phyloP scores from a whole-genome alignment of 176 grass and related monocot species.

The Zoysia pacifica region DNA sequence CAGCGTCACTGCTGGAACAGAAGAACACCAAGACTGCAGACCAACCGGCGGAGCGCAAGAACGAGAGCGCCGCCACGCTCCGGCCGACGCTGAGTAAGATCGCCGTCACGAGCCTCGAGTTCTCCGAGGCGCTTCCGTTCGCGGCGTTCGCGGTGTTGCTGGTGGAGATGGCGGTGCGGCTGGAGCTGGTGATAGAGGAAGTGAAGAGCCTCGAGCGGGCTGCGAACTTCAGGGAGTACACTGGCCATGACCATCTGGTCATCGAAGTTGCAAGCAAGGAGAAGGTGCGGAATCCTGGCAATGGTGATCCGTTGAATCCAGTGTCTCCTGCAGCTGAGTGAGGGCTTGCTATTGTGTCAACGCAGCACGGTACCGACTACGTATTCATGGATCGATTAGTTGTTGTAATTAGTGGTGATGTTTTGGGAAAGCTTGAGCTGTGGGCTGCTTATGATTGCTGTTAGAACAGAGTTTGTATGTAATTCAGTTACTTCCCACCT shows the following conservation, averaged over 20 bases:
- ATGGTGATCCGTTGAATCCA: constrained; percentile 39
- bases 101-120: constrained; percentile 74
- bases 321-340: constrained; percentile 43
- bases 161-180: constrained; percentile 88
- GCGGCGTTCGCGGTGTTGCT: constrained; percentile 86
- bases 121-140: constrained; percentile 87
- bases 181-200: constrained; percentile 90
- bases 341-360: constrained; percentile 10
- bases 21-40: constrained; percentile 28
- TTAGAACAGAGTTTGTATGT: constrained; percentile 14
- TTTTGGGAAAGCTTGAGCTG: constrained; percentile 23
- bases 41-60: constrained; percentile 22
- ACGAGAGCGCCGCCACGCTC: constrained; percentile 39
- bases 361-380: not conserved
- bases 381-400: not conserved
- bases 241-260: constrained; percentile 40
- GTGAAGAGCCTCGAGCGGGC: constrained; percentile 67
- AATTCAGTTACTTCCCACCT: not conserved
- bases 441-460: constrained; percentile 3
- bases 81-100: constrained; percentile 85
- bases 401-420: not conserved
- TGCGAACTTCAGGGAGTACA: constrained; percentile 80
- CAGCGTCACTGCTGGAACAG: constrained; percentile 45
- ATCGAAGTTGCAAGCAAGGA: constrained; percentile 55
- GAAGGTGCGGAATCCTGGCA: constrained; percentile 33